Evolutionary conservation across 345 rosid species (phyloP), one percentile per base, ranked within the genome.

Genomic region (Eucalyptus tenuipes): DNA sequence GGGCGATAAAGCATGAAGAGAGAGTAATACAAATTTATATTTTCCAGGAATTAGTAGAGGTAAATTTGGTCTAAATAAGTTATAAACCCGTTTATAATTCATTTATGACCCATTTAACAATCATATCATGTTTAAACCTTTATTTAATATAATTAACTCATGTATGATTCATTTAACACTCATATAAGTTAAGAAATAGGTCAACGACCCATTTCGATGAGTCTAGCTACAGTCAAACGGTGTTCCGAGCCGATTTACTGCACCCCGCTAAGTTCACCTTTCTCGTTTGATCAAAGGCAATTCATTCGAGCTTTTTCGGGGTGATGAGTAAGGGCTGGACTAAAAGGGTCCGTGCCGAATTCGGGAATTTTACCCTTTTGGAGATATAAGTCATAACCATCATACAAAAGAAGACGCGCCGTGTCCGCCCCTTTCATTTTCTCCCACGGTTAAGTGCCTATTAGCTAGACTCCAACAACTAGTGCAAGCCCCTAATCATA

Each of bases 241-340:
- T 20, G 14, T 40, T 75, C 8, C 0, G 2, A 75, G 9, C 47
- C 0, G 14, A 1, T 20, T 37, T 22, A 37, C 47, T 7, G 3
- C 18, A 20, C 45, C 82, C 75, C 5, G 16, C 82, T 11, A 40
- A 75, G 82, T 20, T 42, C 16, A 10, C 47, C 82, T 12, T 40
- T 42, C 27, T 12, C 8, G 5, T 75, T 44, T 11, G 7, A 71
- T 71, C 14, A 6, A 18, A 71, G 45, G 82, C 44, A 20, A 18
- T 71, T 37, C 27, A 3, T 22, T 40, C 3, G 42, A 75, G 27
- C 45, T 2, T 37, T 5, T 40, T 37, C 2, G 3, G 47, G 45
- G 27, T 10, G 45, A 37, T 11, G 25, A 37, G 45, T 5, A 10
- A 37, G 27, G 29, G 20, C 47, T 2, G 29, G 15, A 22, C 82